Evolutionary conservation across 306 rosid genomes (phyloP).

Genomic region (Canavalia gladiata): DNA sequence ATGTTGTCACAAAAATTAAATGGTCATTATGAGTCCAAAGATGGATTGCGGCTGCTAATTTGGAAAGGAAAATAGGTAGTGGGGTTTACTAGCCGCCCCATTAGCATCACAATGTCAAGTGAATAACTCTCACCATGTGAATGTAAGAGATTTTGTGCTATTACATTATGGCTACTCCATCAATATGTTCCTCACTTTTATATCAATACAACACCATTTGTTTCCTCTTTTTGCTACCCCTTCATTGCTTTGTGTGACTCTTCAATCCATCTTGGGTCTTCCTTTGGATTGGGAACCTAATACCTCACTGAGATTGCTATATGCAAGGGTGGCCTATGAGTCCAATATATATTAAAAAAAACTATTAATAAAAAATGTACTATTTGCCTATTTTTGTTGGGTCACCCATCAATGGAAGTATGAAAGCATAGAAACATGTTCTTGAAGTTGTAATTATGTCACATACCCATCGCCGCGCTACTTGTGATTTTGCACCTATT

Average conservation of each 20-base stretch:
- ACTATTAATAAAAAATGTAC: neutral
- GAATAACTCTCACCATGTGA: conserved; percentile 39
- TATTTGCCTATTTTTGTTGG: neutral
- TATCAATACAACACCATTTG: neutral
- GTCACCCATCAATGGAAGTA: neutral
- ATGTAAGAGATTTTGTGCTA: neutral
- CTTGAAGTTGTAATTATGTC: conserved; percentile 22
- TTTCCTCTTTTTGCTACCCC: conserved; percentile 35
- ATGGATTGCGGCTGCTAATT: conserved; percentile 2
- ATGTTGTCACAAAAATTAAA: neutral
- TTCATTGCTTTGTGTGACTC: conserved; percentile 31
- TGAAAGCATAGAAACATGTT: conserved; percentile 16
- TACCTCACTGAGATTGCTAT: neutral
- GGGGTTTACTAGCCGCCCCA: conserved; percentile 30
- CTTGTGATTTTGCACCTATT: conserved; percentile 22
- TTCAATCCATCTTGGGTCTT: neutral
- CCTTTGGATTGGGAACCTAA: neutral
- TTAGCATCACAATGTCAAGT: conserved; percentile 20
- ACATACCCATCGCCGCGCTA: neutral
- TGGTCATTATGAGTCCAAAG: conserved; percentile 6
- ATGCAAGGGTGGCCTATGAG: neutral
- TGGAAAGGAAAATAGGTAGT: neutral
- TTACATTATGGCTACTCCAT: conserved; percentile 38
- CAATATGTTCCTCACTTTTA: conserved; percentile 27
- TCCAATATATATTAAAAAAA: neutral